Conservation (phyloP, 2,329 filamentous ascomycete species). For the Alternaria hordeiaustralica region DNA sequence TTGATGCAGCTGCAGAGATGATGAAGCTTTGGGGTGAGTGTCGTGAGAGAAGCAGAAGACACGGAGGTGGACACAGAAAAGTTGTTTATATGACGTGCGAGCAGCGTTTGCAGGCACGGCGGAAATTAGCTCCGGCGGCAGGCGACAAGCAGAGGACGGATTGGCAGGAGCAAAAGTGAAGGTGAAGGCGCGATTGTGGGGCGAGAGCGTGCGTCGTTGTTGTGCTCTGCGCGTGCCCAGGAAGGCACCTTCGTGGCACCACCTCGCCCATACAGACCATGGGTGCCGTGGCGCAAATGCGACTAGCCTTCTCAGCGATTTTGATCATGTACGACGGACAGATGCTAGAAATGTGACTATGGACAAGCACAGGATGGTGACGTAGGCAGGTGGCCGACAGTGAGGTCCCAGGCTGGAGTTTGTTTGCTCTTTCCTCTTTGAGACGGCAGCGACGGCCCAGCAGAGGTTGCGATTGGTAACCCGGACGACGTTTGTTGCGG, state of each 20-base stretch:
- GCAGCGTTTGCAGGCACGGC: conserved; percentile 12
- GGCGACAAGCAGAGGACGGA: neutral
- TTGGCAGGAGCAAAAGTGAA: conserved; percentile 4
- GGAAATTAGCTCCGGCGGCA: conserved; percentile 1
- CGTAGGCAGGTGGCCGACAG: neutral
- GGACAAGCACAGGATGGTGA: neutral
- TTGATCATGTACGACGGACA: neutral
- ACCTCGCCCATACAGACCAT: conserved; percentile 12
- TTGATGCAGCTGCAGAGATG: conserved; percentile 34
- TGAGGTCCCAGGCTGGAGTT: neutral
- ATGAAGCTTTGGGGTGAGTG: conserved; percentile 15
- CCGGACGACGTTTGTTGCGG: neutral
- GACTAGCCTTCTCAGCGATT: conserved; percentile 13
- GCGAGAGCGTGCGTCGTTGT: conserved; percentile 3
- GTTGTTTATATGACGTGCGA: conserved; percentile 20
- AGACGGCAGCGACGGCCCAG: neutral
- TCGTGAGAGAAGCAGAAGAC: conserved; percentile 13
- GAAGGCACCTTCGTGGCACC: conserved; percentile 21
- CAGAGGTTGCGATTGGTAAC: neutral
- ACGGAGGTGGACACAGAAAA: conserved; percentile 5
- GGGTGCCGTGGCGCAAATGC: conserved; percentile 21
- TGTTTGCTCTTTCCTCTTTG: neutral
- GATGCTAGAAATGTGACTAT: neutral
- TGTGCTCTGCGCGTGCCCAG: conserved; percentile 10
- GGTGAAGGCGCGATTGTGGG: conserved; percentile 20